phyloP scores from a whole-genome alignment of 2,329 filamentous ascomycete species.

The Diaporthe amygdali region DNA sequence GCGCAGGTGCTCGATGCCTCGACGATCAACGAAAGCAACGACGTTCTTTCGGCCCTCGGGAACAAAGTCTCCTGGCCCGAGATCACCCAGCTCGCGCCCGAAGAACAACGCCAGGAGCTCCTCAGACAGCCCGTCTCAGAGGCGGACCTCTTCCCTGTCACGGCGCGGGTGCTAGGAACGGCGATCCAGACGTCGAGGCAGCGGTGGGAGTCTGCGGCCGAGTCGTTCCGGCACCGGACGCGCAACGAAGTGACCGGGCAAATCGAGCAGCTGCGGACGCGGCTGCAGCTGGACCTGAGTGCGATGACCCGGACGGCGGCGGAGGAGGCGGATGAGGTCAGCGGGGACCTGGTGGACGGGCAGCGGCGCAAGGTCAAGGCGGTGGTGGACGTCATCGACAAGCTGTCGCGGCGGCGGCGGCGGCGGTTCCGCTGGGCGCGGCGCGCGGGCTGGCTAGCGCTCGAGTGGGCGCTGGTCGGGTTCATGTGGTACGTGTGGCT shows the following conservation, averaged over 20 bases:
- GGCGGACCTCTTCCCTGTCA: slow-evolving; percentile 54
- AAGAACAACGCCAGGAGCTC: slow-evolving; percentile 36
- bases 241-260: slow-evolving; percentile 59
- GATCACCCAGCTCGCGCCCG: slow-evolving; percentile 47
- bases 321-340: slow-evolving; percentile 81
- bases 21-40: slow-evolving; percentile 28
- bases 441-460: slow-evolving; percentile 76
- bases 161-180: slow-evolving; percentile 55
- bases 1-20: slow-evolving; percentile 43
- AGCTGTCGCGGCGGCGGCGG: slow-evolving; percentile 73
- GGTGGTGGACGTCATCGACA: slow-evolving; percentile 78
- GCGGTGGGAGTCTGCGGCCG: slow-evolving; percentile 64
- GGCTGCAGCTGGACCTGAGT: slow-evolving; percentile 58
- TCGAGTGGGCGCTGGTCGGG: slow-evolving; percentile 88
- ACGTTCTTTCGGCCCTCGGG: slow-evolving; percentile 29
- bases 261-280: slow-evolving; percentile 52
- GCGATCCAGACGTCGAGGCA: slow-evolving; percentile 54
- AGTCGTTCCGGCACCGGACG: slow-evolving; percentile 62
- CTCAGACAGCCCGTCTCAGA: slow-evolving; percentile 42
- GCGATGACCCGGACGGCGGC: slow-evolving; percentile 69
- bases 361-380: slow-evolving; percentile 82
- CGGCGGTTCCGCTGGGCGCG: slow-evolving; percentile 75
- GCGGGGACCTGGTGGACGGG: slow-evolving; percentile 74
- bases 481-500: slow-evolving; percentile 97
- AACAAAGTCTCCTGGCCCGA: slow-evolving; percentile 45